phyloP scores from a whole-genome alignment of 2,329 filamentous ascomycete species.

The Pleurostoma richardsiae region DNA sequence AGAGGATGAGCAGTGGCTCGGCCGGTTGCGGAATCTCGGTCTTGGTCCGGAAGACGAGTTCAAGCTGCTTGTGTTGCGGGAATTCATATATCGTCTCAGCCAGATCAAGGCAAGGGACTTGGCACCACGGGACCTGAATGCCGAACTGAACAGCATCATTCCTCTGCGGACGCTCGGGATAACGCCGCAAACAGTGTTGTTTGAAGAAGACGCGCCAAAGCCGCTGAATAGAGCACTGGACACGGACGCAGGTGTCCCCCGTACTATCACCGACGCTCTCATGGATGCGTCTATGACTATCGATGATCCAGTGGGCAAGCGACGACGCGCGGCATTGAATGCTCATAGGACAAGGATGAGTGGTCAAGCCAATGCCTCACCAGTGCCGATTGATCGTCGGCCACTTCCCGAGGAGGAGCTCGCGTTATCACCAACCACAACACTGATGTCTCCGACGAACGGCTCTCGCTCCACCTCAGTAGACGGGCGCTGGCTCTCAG shows the following conservation, averaged over 20 bases:
- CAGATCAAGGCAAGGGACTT: conserved; percentile 60
- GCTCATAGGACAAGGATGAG: conserved; percentile 40
- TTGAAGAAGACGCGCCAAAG: conserved; percentile 67
- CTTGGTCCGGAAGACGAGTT: conserved; percentile 79
- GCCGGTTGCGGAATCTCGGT: conserved; percentile 76
- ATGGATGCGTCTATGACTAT: conserved; percentile 89
- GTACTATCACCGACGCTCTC: conserved; percentile 85
- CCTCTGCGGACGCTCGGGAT: conserved; percentile 71
- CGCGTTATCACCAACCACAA: conserved; percentile 15
- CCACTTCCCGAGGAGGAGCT: conserved; percentile 19
- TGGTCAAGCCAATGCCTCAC: conserved; percentile 27
- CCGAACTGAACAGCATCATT: conserved; percentile 64
- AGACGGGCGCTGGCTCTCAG: conserved; percentile 16
- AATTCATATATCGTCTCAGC: conserved; percentile 87
- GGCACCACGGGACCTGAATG: conserved; percentile 23
- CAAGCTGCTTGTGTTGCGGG: conserved; percentile 78
- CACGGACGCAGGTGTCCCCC: conserved; percentile 41
- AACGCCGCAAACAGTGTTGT: conserved; percentile 84
- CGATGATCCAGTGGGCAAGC: conserved; percentile 58
- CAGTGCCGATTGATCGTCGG: conserved; percentile 29
- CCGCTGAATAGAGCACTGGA: conserved; percentile 25
- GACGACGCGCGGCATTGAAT: conserved; percentile 46
- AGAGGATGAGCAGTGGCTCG: conserved; percentile 92
- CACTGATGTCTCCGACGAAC: conserved; percentile 1
- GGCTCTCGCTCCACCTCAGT: conserved; percentile 20